A percentile compares a stretch with the other conserved stretches of the same genome.
Conservation (phyloP, 129 eudicot genomes). For the Scalesia atractyloides region DNA sequence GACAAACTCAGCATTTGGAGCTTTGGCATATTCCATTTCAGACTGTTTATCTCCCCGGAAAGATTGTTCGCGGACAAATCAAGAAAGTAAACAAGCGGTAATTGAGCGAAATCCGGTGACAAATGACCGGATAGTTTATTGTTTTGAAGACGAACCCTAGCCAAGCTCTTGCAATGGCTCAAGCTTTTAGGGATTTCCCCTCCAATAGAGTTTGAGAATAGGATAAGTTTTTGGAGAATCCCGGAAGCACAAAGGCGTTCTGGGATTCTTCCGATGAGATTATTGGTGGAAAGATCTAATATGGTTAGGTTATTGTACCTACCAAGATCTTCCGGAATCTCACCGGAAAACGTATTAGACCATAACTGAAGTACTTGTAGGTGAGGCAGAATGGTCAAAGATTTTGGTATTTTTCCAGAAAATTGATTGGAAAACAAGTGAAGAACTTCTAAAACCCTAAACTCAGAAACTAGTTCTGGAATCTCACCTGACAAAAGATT, state of each 20-base stretch:
- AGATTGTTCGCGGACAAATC: slow-evolving; percentile 65
- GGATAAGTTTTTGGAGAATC: slow-evolving; percentile 67
- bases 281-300: slow-evolving; percentile 86
- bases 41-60: slow-evolving; percentile 40
- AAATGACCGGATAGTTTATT: slow-evolving; percentile 68
- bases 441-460: slow-evolving; percentile 57
- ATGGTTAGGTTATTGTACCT: slow-evolving; percentile 65
- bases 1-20: slow-evolving; percentile 88
- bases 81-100: slow-evolving; percentile 67
- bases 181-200: slow-evolving; percentile 61
- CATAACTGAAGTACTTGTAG: slow-evolving; percentile 90
- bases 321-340: slow-evolving; percentile 71
- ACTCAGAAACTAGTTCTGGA: slow-evolving; percentile 48
- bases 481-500: slow-evolving; percentile 69
- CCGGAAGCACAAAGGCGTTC: slow-evolving; percentile 55
- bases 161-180: slow-evolving; percentile 53
- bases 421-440: slow-evolving; percentile 78
- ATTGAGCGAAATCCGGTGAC: slow-evolving; percentile 45
- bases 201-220: slow-evolving; percentile 73
- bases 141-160: slow-evolving; percentile 68
- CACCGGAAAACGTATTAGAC: slow-evolving; percentile 76
- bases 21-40: slow-evolving; percentile 67
- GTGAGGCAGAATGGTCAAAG: slow-evolving; percentile 52
- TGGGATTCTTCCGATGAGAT: slow-evolving; percentile 83
- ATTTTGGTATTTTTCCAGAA: slow-evolving; percentile 66